Evolutionary conservation across 345 rosid species (phyloP), one percentile per base, ranked within the genome.

Genomic region (Gossypium raimondii): DNA sequence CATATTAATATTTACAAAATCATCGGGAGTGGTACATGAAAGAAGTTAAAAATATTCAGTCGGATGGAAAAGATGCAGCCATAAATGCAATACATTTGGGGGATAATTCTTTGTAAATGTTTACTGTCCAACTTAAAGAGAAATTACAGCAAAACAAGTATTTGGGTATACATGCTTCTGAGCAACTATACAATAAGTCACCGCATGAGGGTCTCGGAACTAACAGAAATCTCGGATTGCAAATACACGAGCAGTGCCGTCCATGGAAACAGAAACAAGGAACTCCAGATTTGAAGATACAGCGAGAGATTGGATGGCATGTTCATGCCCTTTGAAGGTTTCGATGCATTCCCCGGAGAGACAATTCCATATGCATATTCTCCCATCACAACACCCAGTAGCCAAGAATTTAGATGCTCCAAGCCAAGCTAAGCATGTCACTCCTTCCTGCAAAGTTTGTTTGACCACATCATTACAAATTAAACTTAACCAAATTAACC

Each of bases 301-400:
- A 7, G 93, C 82, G 16, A 91, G 70, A 50, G 89, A 79, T 52
- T 91, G 93, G 48, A 94, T 75, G 63, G 84, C 82, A 58, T 81
- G 88, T 0, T 84, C 61, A 12, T 92, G 98, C 20, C 97, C 98
- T 7, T 86, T 78, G 67, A 81, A 89, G 57, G 83, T 89, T 78
- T 85, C 85, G 0, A 87, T 76, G 62, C 93, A 89, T 44, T 83
- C 90, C 1, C 95, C 97, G 11, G 92, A 86, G 5, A 91, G 92
- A 83, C 92, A 80, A 73, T 94, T 95, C 98, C 98, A 92, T 27
- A 94, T 24, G 24, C 84, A 76, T 72, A 94, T 89, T 74, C 83
- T 83, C 74, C 98, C 98, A 62, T 91, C 91, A 0, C 79, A 81
- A 14, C 94, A 91, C 14, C 98, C 98, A 0, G 98, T 85, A 48